Conservation (phyloP, 176 grass and related monocot species). For the Paspalum vaginatum region DNA sequence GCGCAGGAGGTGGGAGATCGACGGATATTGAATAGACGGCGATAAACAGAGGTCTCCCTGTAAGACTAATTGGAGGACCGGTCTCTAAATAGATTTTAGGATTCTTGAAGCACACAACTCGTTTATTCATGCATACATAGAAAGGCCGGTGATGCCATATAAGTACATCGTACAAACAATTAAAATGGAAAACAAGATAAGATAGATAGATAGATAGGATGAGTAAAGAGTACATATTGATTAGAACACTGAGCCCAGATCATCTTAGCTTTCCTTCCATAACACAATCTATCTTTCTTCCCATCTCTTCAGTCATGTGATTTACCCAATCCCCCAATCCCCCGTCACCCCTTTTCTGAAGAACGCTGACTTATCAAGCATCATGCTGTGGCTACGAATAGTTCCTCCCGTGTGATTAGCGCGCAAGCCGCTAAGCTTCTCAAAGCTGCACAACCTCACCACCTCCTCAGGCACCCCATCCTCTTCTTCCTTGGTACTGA, state of each 20-base stretch:
- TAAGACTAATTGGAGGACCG: too few relatives aligned
- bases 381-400: too few relatives aligned
- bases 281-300: neutral
- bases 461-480: neutral
- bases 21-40: too few relatives aligned
- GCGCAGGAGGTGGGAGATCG: too few relatives aligned
- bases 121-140: neutral
- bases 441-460: conserved; percentile 6
- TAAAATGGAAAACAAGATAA: neutral
- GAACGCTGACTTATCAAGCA: neutral
- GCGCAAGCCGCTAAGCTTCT: neutral
- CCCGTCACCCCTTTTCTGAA: neutral
- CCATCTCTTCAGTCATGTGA: neutral
- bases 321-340: conserved; percentile 8
- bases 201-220: neutral
- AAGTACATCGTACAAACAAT: too few relatives aligned
- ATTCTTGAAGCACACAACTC: neutral
- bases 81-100: too few relatives aligned
- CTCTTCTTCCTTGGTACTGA: neutral
- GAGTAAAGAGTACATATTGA: neutral
- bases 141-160: neutral
- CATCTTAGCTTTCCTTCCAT: neutral
- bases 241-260: conserved; percentile 3
- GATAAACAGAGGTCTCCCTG: too few relatives aligned
- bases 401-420: neutral